Evolutionary conservation across 2,329 filamentous ascomycete species (phyloP).

Genomic region (Dactylellina leptospora): DNA sequence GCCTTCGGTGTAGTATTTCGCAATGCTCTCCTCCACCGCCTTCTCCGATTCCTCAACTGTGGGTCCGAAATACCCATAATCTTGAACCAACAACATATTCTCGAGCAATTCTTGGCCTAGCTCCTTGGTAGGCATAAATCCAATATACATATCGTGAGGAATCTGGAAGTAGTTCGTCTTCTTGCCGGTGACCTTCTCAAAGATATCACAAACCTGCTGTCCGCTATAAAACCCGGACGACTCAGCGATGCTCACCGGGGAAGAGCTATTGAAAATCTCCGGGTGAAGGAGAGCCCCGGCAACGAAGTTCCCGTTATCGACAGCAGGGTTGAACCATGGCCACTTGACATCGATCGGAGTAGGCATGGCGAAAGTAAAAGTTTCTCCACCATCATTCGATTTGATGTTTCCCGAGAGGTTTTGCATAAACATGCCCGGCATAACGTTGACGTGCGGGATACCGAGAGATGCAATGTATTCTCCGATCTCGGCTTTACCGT

Average conservation of each 20-base stretch:
- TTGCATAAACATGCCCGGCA: conserved; percentile 68
- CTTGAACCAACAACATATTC: conserved; percentile 62
- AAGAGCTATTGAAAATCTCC: conserved; percentile 30
- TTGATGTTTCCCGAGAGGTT: conserved; percentile 60
- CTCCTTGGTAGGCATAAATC: conserved; percentile 58
- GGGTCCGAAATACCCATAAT: conserved; percentile 63
- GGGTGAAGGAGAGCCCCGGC: conserved; percentile 59
- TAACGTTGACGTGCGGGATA: conserved; percentile 66
- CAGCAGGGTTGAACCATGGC: conserved; percentile 60
- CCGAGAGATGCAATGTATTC: conserved; percentile 65
- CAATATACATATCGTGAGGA: conserved; percentile 60
- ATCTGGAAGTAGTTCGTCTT: conserved; percentile 56
- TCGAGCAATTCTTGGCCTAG: conserved; percentile 61
- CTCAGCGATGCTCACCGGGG: conserved; percentile 36
- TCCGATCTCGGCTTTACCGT: conserved; percentile 68
- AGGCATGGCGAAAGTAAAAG: conserved; percentile 53
- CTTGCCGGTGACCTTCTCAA: conserved; percentile 50
- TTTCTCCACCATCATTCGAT: conserved; percentile 9
- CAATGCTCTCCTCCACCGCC: conserved; percentile 26
- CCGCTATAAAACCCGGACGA: conserved; percentile 31
- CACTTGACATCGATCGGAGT: conserved; percentile 58
- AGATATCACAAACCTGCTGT: conserved; percentile 39
- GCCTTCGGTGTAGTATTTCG: conserved; percentile 14
- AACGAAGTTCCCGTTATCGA: conserved; percentile 63
- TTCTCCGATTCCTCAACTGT: conserved; percentile 59